Percentiles rank a stretch among this genome's conserved stretches.
Evolutionary conservation across 2,329 filamentous ascomycete genomes (phyloP).

Genomic region (Fonsecaea erecta): DNA sequence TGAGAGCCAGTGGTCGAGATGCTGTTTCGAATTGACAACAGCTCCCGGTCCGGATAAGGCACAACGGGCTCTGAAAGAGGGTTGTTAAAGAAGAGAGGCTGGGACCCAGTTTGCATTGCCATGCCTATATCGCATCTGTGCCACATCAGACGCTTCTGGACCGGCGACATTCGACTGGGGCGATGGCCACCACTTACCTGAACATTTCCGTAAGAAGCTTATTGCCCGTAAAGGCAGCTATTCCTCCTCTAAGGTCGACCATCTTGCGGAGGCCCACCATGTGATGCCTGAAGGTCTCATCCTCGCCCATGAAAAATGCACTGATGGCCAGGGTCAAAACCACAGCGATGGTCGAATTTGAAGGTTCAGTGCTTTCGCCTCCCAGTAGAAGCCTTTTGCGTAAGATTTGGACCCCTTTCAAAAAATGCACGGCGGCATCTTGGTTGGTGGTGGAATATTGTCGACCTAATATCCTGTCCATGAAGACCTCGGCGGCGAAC

Average conservation of each 20-base stretch:
- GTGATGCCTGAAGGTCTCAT: conserved; percentile 41
- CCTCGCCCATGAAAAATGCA: conserved; percentile 42
- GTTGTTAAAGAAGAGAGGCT: conserved; percentile 39
- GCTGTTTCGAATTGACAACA: conserved; percentile 18
- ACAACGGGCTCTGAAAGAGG: conserved; percentile 34
- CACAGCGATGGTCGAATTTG: conserved; percentile 42
- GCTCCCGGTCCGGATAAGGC: conserved; percentile 35
- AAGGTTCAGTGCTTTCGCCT: conserved; percentile 37
- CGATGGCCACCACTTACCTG: conserved; percentile 36
- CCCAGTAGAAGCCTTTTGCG: conserved; percentile 40
- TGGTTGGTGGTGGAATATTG: conserved; percentile 12
- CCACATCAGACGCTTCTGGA: conserved; percentile 11
- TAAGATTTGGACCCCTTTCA: conserved; percentile 41
- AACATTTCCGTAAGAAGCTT: conserved; percentile 47
- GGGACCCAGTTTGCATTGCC: conserved; percentile 36
- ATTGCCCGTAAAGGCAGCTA: conserved; percentile 41
- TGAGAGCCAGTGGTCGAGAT: background rate
- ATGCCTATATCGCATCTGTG: conserved; percentile 41
- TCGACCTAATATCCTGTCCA: conserved; percentile 37
- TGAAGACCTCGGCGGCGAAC: conserved; percentile 44
- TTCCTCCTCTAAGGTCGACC: conserved; percentile 46
- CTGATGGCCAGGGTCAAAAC: conserved; percentile 43
- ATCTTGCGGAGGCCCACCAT: conserved; percentile 47
- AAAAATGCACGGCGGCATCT: conserved; percentile 38
- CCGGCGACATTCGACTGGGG: background rate